These are phyloP conservation scores for Senna tora DNA, from an alignment of 306 rosid species.

Conservation along the genomic window DNA sequence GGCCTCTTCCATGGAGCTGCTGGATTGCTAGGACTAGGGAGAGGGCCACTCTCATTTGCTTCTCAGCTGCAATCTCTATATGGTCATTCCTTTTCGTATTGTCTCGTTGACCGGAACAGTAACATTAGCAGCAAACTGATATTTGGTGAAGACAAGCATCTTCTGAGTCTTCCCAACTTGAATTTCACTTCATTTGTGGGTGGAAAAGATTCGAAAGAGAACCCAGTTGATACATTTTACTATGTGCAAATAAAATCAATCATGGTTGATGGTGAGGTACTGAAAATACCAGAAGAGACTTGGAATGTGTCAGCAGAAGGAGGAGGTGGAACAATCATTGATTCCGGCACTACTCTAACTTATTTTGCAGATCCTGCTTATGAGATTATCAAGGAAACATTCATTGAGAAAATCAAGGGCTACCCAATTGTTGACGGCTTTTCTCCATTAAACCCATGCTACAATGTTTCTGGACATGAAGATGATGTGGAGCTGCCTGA, in stretches of 20 bases:
- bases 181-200: slow-evolving; percentile 75
- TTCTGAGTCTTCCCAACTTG: slow-evolving; percentile 65
- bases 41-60: slow-evolving; percentile 89
- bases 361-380: slow-evolving; percentile 92
- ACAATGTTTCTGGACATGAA: slow-evolving; percentile 85
- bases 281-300: slow-evolving; percentile 72
- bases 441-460: slow-evolving; percentile 80
- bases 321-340: slow-evolving; percentile 88
- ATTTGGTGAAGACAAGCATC: slow-evolving; percentile 78
- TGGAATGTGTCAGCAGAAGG: slow-evolving; percentile 74
- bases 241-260: slow-evolving; percentile 75
- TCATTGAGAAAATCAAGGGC: slow-evolving; percentile 60
- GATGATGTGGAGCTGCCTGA: slow-evolving; percentile 78
- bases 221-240: slow-evolving; percentile 85
- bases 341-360: slow-evolving; percentile 94
- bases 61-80: slow-evolving; percentile 93
- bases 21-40: slow-evolving; percentile 87
- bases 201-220: slow-evolving; percentile 72
- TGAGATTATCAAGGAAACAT: slow-evolving; percentile 67
- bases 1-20: slow-evolving; percentile 97
- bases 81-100: slow-evolving; percentile 92
- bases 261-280: slow-evolving; percentile 66
- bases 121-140: slow-evolving; percentile 80
- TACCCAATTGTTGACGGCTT: slow-evolving; percentile 59
- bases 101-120: slow-evolving; percentile 90